These are phyloP conservation scores for Epichloe amarillans DNA, from an alignment of 2,329 filamentous ascomycete genomes.

Conservation along the genomic window DNA sequence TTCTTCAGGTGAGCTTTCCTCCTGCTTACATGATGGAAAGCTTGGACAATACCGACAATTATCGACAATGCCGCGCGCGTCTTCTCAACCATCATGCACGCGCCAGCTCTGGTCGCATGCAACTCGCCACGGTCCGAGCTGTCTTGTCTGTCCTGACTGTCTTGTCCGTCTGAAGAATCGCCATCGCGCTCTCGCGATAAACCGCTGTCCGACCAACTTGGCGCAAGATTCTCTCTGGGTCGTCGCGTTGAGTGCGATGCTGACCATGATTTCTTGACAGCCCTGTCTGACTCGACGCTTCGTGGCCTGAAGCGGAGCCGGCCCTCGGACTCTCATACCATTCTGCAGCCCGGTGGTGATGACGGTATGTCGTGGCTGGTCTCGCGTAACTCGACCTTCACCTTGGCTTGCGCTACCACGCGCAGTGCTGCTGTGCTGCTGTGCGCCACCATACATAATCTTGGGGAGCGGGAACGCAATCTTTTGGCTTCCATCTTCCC, in stretches of 20 bases:
- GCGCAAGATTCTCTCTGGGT: neutral
- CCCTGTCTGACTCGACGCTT: slow-evolving; percentile 37
- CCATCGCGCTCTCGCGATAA: neutral
- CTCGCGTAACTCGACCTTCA: slow-evolving; percentile 12
- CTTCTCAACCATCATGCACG: neutral
- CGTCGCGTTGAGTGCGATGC: slow-evolving; percentile 10
- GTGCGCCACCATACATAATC: slow-evolving; percentile 5
- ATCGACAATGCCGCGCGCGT: neutral
- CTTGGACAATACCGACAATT: neutral
- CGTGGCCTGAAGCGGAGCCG: slow-evolving; percentile 70
- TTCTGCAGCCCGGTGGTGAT: slow-evolving; percentile 43
- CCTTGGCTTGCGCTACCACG: slow-evolving; percentile 4
- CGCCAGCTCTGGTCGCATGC: neutral
- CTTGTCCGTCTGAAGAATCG: neutral
- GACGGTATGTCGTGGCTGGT: slow-evolving; percentile 52
- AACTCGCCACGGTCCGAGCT: neutral
- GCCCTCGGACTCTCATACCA: slow-evolving; percentile 54
- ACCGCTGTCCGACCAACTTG: neutral
- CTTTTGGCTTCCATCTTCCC: neutral
- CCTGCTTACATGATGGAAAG: neutral
- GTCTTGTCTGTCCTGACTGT: neutral
- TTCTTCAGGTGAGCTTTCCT: slow-evolving; percentile 49
- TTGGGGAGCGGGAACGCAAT: neutral
- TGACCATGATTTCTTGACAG: slow-evolving; percentile 21
- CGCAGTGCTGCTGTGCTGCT: slow-evolving; percentile 2